Conservation (phyloP, 306 rosid species). For the Pueraria montana region DNA sequence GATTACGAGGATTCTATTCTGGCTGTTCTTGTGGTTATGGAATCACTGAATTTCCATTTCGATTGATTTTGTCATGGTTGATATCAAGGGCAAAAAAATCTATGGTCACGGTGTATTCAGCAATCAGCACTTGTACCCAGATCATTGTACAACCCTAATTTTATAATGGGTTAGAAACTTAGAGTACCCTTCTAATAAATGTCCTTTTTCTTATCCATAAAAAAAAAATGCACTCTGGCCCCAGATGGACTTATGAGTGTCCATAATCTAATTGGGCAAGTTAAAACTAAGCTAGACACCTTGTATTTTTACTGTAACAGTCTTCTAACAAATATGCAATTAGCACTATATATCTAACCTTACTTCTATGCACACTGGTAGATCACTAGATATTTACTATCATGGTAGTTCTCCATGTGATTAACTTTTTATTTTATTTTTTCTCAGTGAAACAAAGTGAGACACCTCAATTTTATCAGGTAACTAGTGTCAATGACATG, state of each 20-base stretch:
- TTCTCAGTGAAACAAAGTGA: too few species aligned
- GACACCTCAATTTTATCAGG: too few species aligned
- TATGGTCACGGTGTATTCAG: slow-evolving; percentile 4
- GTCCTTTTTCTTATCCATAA: background rate
- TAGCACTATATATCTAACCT: too few species aligned
- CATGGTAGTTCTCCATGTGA: background rate
- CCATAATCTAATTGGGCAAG: background rate
- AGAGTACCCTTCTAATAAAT: background rate
- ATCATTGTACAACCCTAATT: background rate
- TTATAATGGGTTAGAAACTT: background rate
- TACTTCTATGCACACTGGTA: background rate
- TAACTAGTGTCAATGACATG: too few species aligned
- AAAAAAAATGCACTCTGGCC: background rate
- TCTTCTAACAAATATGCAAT: too few species aligned
- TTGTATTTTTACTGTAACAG: too few species aligned
- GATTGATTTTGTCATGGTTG: background rate
- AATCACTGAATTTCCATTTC: background rate
- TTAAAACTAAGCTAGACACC: background rate
- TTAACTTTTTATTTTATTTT: too few species aligned
- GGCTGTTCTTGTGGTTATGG: background rate
- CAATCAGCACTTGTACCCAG: background rate
- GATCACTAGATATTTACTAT: background rate
- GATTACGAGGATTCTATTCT: background rate
- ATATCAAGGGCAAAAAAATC: background rate
- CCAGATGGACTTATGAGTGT: background rate